Evolutionary conservation across 352 stramenopile genomes (phyloP), one percentile per base, ranked within the genome.

Genomic region (Phytophthora lateralis): DNA sequence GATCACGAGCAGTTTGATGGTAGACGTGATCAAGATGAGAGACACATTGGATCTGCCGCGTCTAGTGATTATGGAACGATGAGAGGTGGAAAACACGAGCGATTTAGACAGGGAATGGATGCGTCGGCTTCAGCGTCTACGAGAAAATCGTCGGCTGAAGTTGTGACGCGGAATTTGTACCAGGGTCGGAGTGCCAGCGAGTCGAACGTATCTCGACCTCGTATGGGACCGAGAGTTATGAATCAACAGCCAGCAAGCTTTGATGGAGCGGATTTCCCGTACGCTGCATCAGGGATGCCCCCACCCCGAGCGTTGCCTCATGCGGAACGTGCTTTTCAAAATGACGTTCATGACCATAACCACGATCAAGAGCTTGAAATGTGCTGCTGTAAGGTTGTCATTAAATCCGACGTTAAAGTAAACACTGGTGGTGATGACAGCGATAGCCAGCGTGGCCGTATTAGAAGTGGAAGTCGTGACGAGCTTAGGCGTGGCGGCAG

Each of bases 361-460:
- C 46, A 59, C 24, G 49, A 56, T 2, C 67, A 63, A 8, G 67
- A 77, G 29, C 20, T 85, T 12, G 46, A 78, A 14, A 66, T 76
- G 44, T 80, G 75, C 49, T 49, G 76, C 37, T 67, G 79, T 18
- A 80, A 80, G 30, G 50, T 85, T 32, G 49, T 66, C 32, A 51
- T 85, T 7, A 76, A 73, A 29, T 24, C 45, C 27, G 27, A 53
- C 34, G 38, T 11, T 21, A 59, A 45, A 34, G 37, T 10, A 18
- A 51, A n/a, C 24, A 30, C 17, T n/a, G 35, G 27, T 17, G 37
- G 55, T 9, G 45, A 58, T 27, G 34, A 38, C n/a, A 38, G 58
- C 5, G 43, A 56, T 2, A 47, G 44, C 2, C 51, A 65, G 9
- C 45, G 46, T 24, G 27, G 37, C 43, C 17, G 46, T 52, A 60